phyloP scores from a whole-genome alignment of 371 early-diverging fungal genomes.

The Saksenaea oblongispora region DNA sequence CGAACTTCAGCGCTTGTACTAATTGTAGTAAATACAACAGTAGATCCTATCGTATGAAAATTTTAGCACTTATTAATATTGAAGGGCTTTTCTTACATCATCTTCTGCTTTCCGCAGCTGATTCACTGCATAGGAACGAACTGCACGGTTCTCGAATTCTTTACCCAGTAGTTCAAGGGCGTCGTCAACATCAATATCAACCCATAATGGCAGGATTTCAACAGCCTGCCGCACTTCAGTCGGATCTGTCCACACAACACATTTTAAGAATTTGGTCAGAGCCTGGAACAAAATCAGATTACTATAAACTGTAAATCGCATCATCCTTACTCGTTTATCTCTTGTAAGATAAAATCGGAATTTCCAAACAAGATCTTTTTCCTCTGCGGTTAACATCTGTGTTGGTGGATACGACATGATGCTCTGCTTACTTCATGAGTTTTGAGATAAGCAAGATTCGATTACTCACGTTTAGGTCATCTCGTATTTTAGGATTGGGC shows the following conservation, averaged over 20 bases:
- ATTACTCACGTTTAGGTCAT: slow-evolving; percentile 81
- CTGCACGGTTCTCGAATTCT: slow-evolving; percentile 79
- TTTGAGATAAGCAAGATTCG: neutral
- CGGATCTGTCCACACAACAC: slow-evolving; percentile 94
- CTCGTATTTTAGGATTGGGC: slow-evolving; percentile 91
- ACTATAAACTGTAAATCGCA: neutral
- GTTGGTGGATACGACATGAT: slow-evolving; percentile 93
- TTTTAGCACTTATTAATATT: neutral
- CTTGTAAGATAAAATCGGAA: slow-evolving; percentile 91
- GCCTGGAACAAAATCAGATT: slow-evolving; percentile 54
- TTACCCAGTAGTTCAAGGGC: slow-evolving; percentile 91
- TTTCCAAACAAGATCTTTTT: slow-evolving; percentile 96
- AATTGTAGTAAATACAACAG: slow-evolving; percentile 90
- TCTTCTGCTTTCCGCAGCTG: slow-evolving; percentile 91
- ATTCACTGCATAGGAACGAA: slow-evolving; percentile 87
- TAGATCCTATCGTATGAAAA: slow-evolving; percentile 66
- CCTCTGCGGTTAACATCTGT: slow-evolving; percentile 74
- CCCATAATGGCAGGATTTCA: slow-evolving; percentile 86
- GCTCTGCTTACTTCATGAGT: slow-evolving; percentile 31
- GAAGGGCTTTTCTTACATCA: slow-evolving; percentile 59
- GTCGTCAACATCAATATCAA: slow-evolving; percentile 91
- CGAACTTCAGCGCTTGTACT: slow-evolving; percentile 97
- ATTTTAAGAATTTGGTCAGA: slow-evolving; percentile 94
- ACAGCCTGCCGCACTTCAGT: slow-evolving; percentile 91
- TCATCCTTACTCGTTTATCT: slow-evolving; percentile 72